Conservation (phyloP, 2,329 filamentous ascomycete species). For the Phialophora verrucosa region DNA sequence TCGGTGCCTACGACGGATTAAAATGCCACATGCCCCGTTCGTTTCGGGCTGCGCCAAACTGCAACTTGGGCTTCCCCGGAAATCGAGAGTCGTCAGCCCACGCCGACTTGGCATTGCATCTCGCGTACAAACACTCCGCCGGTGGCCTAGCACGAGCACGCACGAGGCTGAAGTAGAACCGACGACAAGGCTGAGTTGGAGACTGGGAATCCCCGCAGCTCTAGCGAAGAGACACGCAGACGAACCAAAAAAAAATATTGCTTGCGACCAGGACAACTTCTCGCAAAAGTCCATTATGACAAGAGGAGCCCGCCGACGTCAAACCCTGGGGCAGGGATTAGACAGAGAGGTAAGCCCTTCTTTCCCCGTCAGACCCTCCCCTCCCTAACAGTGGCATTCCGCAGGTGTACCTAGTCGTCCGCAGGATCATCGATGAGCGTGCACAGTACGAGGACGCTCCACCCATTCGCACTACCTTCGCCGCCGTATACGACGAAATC, state of each 20-base stretch:
- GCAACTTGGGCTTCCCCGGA: conserved; percentile 13
- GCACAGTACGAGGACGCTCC: conserved; percentile 55
- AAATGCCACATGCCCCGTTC: conserved; percentile 18
- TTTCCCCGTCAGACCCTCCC: background rate
- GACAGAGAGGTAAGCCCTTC: conserved; percentile 63
- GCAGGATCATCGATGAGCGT: conserved; percentile 74
- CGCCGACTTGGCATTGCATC: background rate
- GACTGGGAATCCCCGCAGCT: background rate
- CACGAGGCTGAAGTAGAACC: background rate
- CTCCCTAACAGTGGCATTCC: conserved; percentile 1
- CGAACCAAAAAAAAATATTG: background rate
- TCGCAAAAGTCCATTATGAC: conserved; percentile 44
- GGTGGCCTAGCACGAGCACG: background rate
- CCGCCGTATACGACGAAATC: conserved; percentile 76
- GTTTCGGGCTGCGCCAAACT: conserved; percentile 1
- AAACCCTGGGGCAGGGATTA: conserved; percentile 60
- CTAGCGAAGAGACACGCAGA: background rate
- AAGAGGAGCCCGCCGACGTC: conserved; percentile 49
- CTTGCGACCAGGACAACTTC: background rate
- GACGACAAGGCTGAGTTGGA: background rate
- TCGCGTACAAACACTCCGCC: conserved; percentile 5
- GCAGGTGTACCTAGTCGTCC: conserved; percentile 76
- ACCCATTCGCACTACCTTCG: conserved; percentile 57
- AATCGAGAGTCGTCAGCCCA: background rate
- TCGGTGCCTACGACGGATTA: background rate